Evolutionary conservation across 495 filamentous ascomycete species (phyloP).

Genomic region (Umbilicaria muhlenbergii): DNA sequence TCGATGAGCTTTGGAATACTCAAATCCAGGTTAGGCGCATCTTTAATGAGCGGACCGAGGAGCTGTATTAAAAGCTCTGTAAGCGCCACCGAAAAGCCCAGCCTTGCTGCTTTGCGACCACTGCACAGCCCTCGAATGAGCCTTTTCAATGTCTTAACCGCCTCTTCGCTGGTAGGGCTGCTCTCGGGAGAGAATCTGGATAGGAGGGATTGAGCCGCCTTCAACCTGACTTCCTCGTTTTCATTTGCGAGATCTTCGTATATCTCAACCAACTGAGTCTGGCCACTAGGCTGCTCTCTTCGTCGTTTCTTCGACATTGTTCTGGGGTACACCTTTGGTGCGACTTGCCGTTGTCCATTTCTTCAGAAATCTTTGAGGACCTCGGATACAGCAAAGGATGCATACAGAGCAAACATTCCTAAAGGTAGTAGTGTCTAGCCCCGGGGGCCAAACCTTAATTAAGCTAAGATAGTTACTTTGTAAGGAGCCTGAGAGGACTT

Average conservation of each 20-base stretch:
- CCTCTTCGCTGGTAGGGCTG: conserved; percentile 22
- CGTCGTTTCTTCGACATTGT: conserved; percentile 28
- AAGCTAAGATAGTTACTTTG: too few relatives aligned
- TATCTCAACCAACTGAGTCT: conserved; percentile 35
- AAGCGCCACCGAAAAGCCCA: conserved; percentile 83
- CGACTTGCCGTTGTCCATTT: too few relatives aligned
- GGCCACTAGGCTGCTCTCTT: conserved; percentile 28
- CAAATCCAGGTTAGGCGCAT: conserved; percentile 15
- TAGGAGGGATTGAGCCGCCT: conserved; percentile 29
- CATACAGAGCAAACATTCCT: too few relatives aligned
- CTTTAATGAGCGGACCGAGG: conserved; percentile 18
- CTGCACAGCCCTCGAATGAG: conserved; percentile 82
- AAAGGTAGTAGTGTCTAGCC: too few relatives aligned
- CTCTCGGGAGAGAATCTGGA: conserved; percentile 30
- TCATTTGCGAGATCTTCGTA: conserved; percentile 40
- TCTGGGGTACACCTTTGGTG: background rate
- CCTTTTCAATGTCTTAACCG: conserved; percentile 34
- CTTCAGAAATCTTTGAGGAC: too few relatives aligned
- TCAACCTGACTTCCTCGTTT: conserved; percentile 33
- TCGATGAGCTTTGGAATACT: conserved; percentile 35
- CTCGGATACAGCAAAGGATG: too few relatives aligned
- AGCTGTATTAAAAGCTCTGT: conserved; percentile 62
- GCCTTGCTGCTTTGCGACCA: conserved; percentile 70
- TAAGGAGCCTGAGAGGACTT: too few relatives aligned
- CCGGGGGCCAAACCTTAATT: too few relatives aligned